Conservation (phyloP, 169 alveolate species). For the Eimeria maxima region DNA sequence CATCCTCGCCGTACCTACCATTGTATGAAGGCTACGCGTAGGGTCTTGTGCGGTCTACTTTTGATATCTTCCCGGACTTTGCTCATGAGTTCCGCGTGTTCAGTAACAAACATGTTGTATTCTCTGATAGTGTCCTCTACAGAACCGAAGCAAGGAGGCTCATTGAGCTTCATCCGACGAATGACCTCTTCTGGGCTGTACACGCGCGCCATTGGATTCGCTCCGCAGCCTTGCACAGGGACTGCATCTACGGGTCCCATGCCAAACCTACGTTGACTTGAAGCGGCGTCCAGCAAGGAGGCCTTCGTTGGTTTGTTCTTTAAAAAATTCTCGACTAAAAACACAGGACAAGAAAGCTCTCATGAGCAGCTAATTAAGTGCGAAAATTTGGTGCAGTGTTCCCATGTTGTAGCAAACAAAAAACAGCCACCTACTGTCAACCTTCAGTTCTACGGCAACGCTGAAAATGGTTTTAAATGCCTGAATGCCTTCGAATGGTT, state of each 20-base stretch:
- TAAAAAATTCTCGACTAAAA: constrained; percentile 38
- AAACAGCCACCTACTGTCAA: neutral
- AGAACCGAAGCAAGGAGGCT: constrained; percentile 14
- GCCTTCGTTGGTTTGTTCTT: neutral
- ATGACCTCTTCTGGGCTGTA: constrained; percentile 46
- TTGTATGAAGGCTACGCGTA: constrained; percentile 41
- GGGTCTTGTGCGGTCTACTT: neutral
- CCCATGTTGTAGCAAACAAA: neutral
- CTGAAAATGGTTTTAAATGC: neutral
- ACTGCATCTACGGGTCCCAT: neutral
- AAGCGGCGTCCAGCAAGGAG: neutral
- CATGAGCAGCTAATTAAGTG: neutral
- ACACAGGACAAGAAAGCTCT: neutral
- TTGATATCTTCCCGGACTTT: neutral
- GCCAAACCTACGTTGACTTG: neutral
- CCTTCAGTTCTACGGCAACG: neutral
- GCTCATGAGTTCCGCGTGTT: neutral
- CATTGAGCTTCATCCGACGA: neutral
- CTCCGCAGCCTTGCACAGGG: constrained; percentile 56
- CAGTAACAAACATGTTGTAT: constrained; percentile 8
- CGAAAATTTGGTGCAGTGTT: neutral
- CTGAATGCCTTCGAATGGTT: neutral
- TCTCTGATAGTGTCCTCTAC: neutral
- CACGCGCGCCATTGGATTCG: constrained; percentile 25
- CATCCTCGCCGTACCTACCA: neutral